These are phyloP conservation scores for Rugonectria rugulosa DNA, from an alignment of 2,329 filamentous ascomycete species.

Conservation along the genomic window DNA sequence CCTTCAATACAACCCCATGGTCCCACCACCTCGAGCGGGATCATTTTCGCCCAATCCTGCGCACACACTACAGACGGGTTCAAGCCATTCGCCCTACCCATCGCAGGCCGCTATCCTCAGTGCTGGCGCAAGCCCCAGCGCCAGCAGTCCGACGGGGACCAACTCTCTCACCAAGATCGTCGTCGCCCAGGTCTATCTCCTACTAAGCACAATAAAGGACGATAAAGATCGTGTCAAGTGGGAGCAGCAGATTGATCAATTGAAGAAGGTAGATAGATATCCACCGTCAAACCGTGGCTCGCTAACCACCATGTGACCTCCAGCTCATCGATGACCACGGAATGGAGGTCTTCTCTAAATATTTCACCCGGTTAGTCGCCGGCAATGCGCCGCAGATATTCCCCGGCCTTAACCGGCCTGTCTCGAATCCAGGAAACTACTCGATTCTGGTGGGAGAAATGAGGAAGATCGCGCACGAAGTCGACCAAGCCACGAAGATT, in stretches of 20 bases:
- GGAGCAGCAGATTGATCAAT: conserved; percentile 89
- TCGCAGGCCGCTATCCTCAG: conserved; percentile 64
- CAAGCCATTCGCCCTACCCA: conserved; percentile 63
- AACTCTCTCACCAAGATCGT: conserved; percentile 88
- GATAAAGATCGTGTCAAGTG: conserved; percentile 91
- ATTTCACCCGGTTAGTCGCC: conserved; percentile 90
- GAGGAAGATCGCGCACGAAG: conserved; percentile 82
- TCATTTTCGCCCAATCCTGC: conserved; percentile 70
- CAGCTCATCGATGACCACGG: conserved; percentile 96
- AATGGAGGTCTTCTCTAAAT: conserved; percentile 98
- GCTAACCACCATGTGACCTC: conserved; percentile 28
- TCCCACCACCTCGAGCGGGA: conserved; percentile 68
- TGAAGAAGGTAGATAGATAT: conserved; percentile 76
- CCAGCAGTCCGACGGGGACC: conserved; percentile 67
- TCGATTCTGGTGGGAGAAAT: conserved; percentile 84
- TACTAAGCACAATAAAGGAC: conserved; percentile 94
- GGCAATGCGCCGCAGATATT: conserved; percentile 94
- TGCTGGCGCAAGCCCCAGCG: conserved; percentile 68
- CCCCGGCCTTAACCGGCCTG: conserved; percentile 75
- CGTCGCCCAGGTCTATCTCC: conserved; percentile 91
- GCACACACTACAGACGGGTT: conserved; percentile 64
- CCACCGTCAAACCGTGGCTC: neutral
- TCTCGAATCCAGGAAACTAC: conserved; percentile 82
- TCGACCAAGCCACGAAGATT: conserved; percentile 86
- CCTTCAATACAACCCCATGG: conserved; percentile 58